Evolutionary conservation across 31 red algal species (phyloP), one percentile per base, ranked within the genome.

Genomic region (Endocladia muricata): DNA sequence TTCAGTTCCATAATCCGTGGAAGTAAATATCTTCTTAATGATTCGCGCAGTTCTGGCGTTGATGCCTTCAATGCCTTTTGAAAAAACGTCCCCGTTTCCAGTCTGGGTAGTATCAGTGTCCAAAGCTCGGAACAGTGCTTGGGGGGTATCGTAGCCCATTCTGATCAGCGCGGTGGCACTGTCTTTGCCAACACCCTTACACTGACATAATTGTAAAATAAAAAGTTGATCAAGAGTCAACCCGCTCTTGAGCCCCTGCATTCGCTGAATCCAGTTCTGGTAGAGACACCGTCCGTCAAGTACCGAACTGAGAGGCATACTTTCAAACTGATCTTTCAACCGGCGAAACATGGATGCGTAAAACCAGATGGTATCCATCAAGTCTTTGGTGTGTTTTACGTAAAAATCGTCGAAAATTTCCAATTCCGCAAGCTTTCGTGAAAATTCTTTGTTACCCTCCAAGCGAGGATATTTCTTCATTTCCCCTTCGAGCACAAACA

Each of bases 401-500:
- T 83, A 83, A 34, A 91, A 65, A 40, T 67, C 62, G 21, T 73
- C 78, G 36, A 64, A 77, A 9, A 91, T 73, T 41, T 82, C 78
- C 32, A 91, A 57, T 8, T 77, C 60, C 32, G 78, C 88, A 7
- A 83, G 61, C 40, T 71, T 62, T 28, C 67, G 66, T 7, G 43
- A 39, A 15, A 73, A 56, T 3, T 34, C 68, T 9, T 78, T 22
- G 35, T 78, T 47, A 28, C 60, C 32, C 7, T 71, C 41, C 32
- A 78, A 13, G 15, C 32, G 30, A 0, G 58, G 17, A 62, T 74
- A 70, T 15, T 32, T 40, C 19, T 78, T 69, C 55, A 87, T 61
- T 35, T 82, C 76, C 17, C 91, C 91, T 41, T 94, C 91, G 7
- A 94, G 4, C 1, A 94, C 33, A 23, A 84, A 81, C 34, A 88